Evolutionary conservation across 768 basidiomycete species (phyloP), one percentile per base, ranked within the genome.

Genomic region (Suillus subalutaceus): DNA sequence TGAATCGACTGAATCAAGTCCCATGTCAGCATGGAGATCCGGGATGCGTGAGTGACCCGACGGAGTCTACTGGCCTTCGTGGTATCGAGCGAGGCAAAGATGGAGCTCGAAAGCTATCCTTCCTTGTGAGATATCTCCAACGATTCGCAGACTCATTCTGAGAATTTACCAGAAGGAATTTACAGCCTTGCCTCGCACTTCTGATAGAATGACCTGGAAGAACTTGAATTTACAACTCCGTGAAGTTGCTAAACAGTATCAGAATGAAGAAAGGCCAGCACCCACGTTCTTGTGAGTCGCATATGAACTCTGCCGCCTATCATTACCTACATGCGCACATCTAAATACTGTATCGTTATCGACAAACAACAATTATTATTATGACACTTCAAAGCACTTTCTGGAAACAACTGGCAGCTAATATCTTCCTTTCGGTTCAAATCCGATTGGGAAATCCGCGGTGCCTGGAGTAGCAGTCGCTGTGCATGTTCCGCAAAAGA

Each of bases 331-430:
- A 20, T 20, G 59, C 12, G 18, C 18, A 60, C 58, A 26, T 60
- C 59, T 60, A 60, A 60, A 43, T 60, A 15, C 41, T 41, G 59
- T 43, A 60, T 60, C 41, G 59, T 44, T 43, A 43, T 60, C 59
- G 40, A 18, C 10, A 60, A 26, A 41, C 10, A 26, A 32, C 23
- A 26, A 60, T 43, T 43, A 60, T 43, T 32, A 60, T 44, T 20
- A 41, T 30, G 59, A 30, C 26, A 30, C 41, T 60, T 30, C 41
- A 60, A 12, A 44, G 16, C 10, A 32, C 40, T 30, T 32, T 60
- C 32, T 35, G 32, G 55, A 35, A 56, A 35, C 55, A 20, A n/a
- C 32, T 20, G 20, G 20, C 2, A n/a, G 32, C 35, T 56, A 35
- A 56, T 35, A 56, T 10, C 0, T 55, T 35, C n/a, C 35, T n/a